Conservation (phyloP, 805 yeast species). For the Metschnikowia dekortorum region DNA sequence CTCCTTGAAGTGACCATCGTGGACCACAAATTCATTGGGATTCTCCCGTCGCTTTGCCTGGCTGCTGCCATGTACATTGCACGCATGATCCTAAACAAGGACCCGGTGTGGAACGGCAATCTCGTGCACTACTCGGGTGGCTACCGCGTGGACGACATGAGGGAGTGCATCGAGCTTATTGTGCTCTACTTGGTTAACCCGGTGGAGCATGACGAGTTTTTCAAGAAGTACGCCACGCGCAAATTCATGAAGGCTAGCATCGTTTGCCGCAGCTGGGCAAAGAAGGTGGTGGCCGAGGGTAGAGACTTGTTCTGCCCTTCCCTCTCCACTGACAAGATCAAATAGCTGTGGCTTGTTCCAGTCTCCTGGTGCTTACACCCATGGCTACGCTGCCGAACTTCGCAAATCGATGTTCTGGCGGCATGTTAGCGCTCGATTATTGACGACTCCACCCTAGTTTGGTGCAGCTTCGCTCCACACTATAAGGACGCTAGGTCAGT, state of each 20-base stretch:
- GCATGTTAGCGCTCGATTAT: no score
- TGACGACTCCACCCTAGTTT: no score
- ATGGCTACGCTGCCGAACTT: no score
- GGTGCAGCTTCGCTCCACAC: no score
- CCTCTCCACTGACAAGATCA: slow-evolving; percentile 12
- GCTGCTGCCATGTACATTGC: slow-evolving; percentile 87
- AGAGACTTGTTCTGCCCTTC: slow-evolving; percentile 34
- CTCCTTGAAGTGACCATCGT: slow-evolving; percentile 72
- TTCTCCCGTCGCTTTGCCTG: slow-evolving; percentile 73
- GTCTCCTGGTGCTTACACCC: no score
- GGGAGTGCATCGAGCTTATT: slow-evolving; percentile 68
- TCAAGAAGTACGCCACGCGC: slow-evolving; percentile 86
- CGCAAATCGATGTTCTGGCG: no score
- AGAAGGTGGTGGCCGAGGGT: slow-evolving; percentile 48
- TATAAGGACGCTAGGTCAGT: no score
- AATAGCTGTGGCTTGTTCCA: not conserved
- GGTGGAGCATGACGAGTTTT: slow-evolving; percentile 86
- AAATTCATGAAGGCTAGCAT: slow-evolving; percentile 83
- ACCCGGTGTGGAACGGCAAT: slow-evolving; percentile 76
- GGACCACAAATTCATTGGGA: slow-evolving; percentile 69
- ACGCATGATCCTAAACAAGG: slow-evolving; percentile 63
- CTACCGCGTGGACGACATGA: slow-evolving; percentile 66
- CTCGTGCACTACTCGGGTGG: slow-evolving; percentile 91
- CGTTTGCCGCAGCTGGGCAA: slow-evolving; percentile 80
- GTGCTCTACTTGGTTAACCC: slow-evolving; percentile 75